Percentiles rank a stretch among this genome's conserved stretches.
These are phyloP conservation scores for Urostyla sp. DNA, from an alignment of 73 alveolate genomes.

Conservation along the genomic window DNA sequence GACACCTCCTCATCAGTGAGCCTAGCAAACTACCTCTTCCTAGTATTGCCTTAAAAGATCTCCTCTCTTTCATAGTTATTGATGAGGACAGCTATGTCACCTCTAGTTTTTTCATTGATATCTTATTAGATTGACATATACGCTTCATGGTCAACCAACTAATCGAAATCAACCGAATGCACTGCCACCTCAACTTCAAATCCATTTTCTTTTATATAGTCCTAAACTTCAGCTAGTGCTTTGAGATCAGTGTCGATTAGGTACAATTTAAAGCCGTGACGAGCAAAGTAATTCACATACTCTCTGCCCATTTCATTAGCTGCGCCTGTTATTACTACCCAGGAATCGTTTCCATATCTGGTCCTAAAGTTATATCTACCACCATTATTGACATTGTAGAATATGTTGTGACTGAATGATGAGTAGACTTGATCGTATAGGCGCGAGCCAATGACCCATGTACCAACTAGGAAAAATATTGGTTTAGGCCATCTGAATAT, in stretches of 20 bases:
- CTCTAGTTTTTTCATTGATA: constrained; percentile 24
- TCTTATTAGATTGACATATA: background rate
- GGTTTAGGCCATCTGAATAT: constrained; percentile 50
- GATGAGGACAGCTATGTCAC: constrained; percentile 31
- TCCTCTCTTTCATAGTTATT: constrained; percentile 21
- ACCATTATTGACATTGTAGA: too few relatives aligned
- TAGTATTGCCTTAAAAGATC: too few relatives aligned
- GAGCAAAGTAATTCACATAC: constrained; percentile 9
- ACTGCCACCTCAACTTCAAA: background rate
- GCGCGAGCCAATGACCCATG: constrained; percentile 24
- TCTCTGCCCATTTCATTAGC: constrained; percentile 40
- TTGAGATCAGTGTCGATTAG: constrained; percentile 8
- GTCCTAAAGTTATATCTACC: background rate
- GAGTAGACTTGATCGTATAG: constrained; percentile 33
- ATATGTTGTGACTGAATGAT: constrained; percentile 16
- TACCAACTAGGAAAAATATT: constrained; percentile 31
- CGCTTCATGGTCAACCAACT: background rate
- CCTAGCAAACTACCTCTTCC: too few relatives aligned
- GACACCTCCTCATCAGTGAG: too few relatives aligned
- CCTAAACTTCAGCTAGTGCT: background rate
- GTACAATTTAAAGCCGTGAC: constrained; percentile 35
- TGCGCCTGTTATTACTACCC: constrained; percentile 47
- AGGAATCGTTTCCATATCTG: constrained; percentile 36
- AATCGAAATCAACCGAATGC: background rate
- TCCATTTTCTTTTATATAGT: background rate